Evolutionary conservation across 129 eudicot species (phyloP), one percentile per base, ranked within the genome.

Genomic region (Flaveria linearis): DNA sequence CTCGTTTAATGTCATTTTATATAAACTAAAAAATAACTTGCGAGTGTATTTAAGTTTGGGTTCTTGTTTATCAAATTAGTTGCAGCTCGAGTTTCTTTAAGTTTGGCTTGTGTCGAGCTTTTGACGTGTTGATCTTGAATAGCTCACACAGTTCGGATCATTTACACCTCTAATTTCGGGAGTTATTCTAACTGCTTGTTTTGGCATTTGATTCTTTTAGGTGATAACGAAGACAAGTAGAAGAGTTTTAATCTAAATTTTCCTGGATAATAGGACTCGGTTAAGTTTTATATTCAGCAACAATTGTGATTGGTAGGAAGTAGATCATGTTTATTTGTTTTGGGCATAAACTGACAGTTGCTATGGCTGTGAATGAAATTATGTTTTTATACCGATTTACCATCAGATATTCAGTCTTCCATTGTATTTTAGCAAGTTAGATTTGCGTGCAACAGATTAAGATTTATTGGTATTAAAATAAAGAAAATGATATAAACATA

Each of bases 171-270:
- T 45, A 45, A 8, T 45, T 45, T 45, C 53, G 5, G 53, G 33
- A 52, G 15, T 45, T 39, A 10, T 68, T 77, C 49, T 69, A 36
- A 20, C 78, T 16, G 10, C 60, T 45, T 81, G 9, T 81, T 53
- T 41, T 36, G 51, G n/a, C 14, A 47, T 69, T 42, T 70, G 30
- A 69, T 74, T 9, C 28, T 6, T 25, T 36, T 12, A 75, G 76
- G 82, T 60, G 77, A 74, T 72, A 28, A 61, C 68, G 61, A 81
- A 69, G 69, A 39, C 41, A 53, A 70, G 47, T 73, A 83, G 84
- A 76, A 66, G 74, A 52, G 67, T 49, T 64, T 16, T 47, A 7
- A 62, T 52, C 26, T 62, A 68, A 39, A 23, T 66, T 51, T 12
- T 41, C 55, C 43, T 25, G 78, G 68, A 58, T 60, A 39, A 61